Evolutionary conservation across 768 basidiomycete genomes (phyloP), one percentile per base, ranked within the genome.

Genomic region (Phanerodontia chrysosporium): DNA sequence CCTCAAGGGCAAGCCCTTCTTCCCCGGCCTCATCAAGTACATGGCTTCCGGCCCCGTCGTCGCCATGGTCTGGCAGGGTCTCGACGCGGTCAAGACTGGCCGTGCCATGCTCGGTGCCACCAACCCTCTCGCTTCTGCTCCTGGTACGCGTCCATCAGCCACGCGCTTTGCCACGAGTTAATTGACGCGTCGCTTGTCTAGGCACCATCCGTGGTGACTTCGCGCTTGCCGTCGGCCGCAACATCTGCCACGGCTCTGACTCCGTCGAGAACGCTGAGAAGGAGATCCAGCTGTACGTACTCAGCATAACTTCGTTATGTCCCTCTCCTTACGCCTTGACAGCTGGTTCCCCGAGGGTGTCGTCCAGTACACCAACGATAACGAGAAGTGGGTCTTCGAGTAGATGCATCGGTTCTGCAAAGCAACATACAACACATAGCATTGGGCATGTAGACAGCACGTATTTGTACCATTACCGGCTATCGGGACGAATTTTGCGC

Each of bases 151-250:
- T 44, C 30, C 18, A 44, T 10, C 55, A 30, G 45, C 30, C 32
- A 24, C 36, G 39, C 52, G 29, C 22, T 44, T 48, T 9, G n/a
- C 48, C 27, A 8, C 18, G 29, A 51, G 49, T 21, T 51, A n/a
- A 39, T 45, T 32, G n/a, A 48, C 45, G 39, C 49, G 42, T 53
- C 25, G 32, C 24, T 45, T n/a, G 36, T 45, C 25, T 58, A 92
- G 92, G 93, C 60, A 90, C 95, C 62, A 98, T 98, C 80, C 93
- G 95, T 74, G 95, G 94, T 59, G 95, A 97, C 79, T 97, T 82
- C 76, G 89, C 87, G 67, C 88, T 98, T 67, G 92, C 94, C 66
- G 89, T 95, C 66, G 96, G 95, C 59, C 92, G 93, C 69, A 96
- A 95, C 81, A 89, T 94, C 74, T 91, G 89, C 79, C 92, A 95